These are phyloP conservation scores for Xylaria digitata DNA, from an alignment of 2,329 filamentous ascomycete genomes.

Conservation along the genomic window DNA sequence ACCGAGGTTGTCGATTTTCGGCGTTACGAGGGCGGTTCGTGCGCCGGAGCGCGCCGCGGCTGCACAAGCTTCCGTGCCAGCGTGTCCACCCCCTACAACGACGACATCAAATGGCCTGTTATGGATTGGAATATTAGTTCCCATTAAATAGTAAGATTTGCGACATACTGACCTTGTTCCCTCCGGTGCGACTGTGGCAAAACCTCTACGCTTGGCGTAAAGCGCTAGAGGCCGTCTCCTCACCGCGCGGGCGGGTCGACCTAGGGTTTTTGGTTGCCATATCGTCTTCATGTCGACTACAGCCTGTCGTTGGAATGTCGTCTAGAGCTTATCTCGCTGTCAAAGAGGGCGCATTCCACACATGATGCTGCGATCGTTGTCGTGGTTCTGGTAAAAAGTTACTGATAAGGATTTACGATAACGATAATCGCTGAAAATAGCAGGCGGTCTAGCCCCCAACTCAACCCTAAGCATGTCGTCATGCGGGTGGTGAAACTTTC, in stretches of 20 bases:
- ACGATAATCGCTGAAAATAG: background rate
- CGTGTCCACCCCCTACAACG: slow-evolving; percentile 95
- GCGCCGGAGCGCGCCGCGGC: slow-evolving; percentile 91
- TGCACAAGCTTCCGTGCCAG: slow-evolving; percentile 91
- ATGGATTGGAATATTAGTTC: slow-evolving; percentile 18
- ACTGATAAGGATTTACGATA: slow-evolving; percentile 25
- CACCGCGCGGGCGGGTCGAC: slow-evolving; percentile 41
- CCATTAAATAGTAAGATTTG: background rate
- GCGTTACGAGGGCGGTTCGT: slow-evolving; percentile 88
- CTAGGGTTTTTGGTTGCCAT: slow-evolving; percentile 47
- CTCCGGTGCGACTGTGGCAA: slow-evolving; percentile 50
- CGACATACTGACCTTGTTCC: slow-evolving; percentile 47
- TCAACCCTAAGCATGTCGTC: background rate
- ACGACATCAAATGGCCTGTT: slow-evolving; percentile 83
- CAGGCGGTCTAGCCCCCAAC: slow-evolving; percentile 19
- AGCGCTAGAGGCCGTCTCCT: slow-evolving; percentile 35
- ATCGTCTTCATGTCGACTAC: slow-evolving; percentile 47
- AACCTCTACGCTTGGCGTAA: slow-evolving; percentile 39
- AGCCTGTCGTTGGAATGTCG: background rate
- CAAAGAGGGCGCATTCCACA: background rate
- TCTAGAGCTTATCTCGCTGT: background rate
- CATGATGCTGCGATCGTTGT: slow-evolving; percentile 1
- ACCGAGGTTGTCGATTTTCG: slow-evolving; percentile 57
- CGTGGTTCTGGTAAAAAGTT: slow-evolving; percentile 17
- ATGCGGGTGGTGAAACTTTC: slow-evolving; percentile 18